A percentile compares a stretch with the other conserved stretches of the same genome.
Conservation (phyloP, 2,329 filamentous ascomycete species). For the Fusarium zealandicum region DNA sequence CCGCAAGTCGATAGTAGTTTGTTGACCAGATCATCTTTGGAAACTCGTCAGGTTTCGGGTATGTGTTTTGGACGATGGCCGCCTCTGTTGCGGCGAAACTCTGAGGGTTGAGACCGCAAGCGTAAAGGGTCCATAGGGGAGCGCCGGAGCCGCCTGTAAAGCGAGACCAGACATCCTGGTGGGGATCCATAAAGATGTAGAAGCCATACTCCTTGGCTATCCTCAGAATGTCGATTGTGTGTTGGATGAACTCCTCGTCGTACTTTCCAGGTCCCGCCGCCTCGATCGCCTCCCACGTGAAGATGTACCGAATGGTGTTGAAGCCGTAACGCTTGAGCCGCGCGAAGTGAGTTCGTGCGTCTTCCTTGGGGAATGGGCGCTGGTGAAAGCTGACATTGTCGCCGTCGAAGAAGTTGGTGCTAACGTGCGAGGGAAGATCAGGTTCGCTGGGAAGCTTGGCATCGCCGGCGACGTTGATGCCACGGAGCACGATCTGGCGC, state of each 20-base stretch:
- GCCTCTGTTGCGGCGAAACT: conserved; percentile 87
- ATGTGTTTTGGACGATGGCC: conserved; percentile 94
- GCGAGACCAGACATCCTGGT: conserved; percentile 98
- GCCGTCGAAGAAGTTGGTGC: conserved; percentile 86
- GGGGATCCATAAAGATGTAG: conserved; percentile 97
- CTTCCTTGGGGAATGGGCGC: conserved; percentile 81
- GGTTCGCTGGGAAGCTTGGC: conserved; percentile 87
- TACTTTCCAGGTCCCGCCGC: conserved; percentile 88
- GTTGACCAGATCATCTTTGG: conserved; percentile 99
- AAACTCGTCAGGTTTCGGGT: conserved; percentile 81
- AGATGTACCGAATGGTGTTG: conserved; percentile 95
- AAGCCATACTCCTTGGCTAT: conserved; percentile 90
- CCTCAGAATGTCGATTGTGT: conserved; percentile 85
- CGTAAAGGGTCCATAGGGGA: conserved; percentile 97
- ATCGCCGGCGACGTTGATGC: conserved; percentile 93
- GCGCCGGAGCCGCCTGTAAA: conserved; percentile 94
- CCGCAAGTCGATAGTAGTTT: conserved; percentile 88
- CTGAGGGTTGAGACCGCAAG: conserved; percentile 87
- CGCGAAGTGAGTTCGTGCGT: conserved; percentile 86
- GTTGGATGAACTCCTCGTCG: conserved; percentile 91
- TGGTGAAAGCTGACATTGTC: conserved; percentile 90
- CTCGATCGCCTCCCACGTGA: conserved; percentile 99
- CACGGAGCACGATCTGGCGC: conserved; percentile 86
- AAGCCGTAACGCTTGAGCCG: conserved; percentile 89
- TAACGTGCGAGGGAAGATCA: conserved; percentile 79